phyloP scores from a whole-genome alignment of 306 rosid species.

The Quercus engelmannii region DNA sequence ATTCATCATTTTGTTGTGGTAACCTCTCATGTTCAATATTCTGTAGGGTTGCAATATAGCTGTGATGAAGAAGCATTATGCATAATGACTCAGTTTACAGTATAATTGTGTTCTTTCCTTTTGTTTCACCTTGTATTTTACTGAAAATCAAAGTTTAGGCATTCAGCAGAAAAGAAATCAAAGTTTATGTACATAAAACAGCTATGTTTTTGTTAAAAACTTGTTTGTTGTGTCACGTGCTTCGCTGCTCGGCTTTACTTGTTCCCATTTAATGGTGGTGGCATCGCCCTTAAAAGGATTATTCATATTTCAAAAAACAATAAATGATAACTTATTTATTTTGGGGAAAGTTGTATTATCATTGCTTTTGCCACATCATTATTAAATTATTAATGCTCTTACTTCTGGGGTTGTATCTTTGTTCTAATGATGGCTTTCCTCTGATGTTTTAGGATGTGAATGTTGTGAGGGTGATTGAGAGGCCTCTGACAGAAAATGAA shows the following conservation, averaged over 20 bases:
- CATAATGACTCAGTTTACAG: not conserved
- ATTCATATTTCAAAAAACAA: not conserved
- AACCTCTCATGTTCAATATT: not conserved
- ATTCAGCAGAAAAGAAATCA: too few relatives aligned
- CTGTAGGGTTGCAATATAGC: not conserved
- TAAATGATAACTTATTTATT: not conserved
- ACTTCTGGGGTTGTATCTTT: constrained; percentile 13
- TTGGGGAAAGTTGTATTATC: not conserved
- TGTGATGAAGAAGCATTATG: not conserved
- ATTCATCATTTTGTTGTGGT: not conserved
- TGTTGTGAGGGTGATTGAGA: constrained; percentile 87
- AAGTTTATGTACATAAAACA: not conserved
- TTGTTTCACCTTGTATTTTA: not conserved
- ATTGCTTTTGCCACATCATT: not conserved
- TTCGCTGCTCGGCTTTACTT: not conserved
- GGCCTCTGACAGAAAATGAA: constrained; percentile 82
- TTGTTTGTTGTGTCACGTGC: not conserved
- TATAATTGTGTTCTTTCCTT: not conserved
- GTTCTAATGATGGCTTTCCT: not conserved
- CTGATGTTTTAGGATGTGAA: constrained; percentile 63
- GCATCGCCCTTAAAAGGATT: not conserved
- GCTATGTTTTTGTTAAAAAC: not conserved
- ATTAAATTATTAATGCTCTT: constrained; percentile 5
- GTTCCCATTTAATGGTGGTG: not conserved
- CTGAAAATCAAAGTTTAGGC: not conserved